These are phyloP conservation scores for Phycomyces blakesleeanus DNA, from an alignment of 192 early-diverging fungal genomes.

Conservation along the genomic window DNA sequence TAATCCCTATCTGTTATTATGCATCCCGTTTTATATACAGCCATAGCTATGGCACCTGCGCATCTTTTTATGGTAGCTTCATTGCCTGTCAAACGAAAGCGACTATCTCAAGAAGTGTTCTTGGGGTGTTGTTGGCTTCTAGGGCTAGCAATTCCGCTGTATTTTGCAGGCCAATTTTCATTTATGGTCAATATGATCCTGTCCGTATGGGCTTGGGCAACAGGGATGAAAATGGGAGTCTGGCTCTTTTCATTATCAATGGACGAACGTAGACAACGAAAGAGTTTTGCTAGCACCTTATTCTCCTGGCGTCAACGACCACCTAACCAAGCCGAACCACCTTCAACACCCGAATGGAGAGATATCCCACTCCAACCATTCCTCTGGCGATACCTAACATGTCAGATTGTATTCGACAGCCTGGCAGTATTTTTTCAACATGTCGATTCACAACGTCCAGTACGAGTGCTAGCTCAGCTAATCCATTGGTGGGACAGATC, in stretches of 20 bases:
- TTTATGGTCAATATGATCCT: slow-evolving; percentile 2
- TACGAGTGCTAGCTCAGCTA: not conserved
- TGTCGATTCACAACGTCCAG: slow-evolving; percentile 3
- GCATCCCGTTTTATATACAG: not conserved
- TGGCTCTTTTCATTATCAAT: slow-evolving; percentile 10
- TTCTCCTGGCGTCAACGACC: slow-evolving; percentile 5
- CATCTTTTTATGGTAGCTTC: slow-evolving; percentile 5
- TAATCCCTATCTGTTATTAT: too few relatives aligned
- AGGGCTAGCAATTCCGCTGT: slow-evolving; percentile 4
- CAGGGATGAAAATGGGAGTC: slow-evolving; percentile 15
- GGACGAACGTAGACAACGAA: slow-evolving; percentile 10
- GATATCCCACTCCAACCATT: not conserved
- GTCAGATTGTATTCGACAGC: slow-evolving; percentile 3
- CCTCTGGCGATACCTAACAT: not conserved
- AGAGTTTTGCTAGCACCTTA: slow-evolving; percentile 1
- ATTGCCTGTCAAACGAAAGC: slow-evolving; percentile 7
- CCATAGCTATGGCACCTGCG: slow-evolving; percentile 1
- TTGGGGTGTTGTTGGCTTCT: slow-evolving; percentile 6
- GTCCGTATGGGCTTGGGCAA: slow-evolving; percentile 8
- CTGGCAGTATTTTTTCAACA: not conserved
- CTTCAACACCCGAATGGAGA: not conserved
- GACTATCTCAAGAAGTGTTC: slow-evolving; percentile 2
- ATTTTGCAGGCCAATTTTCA: slow-evolving; percentile 13
- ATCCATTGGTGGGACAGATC: not conserved
- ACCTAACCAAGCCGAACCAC: not conserved